These are phyloP conservation scores for Leishmania lainsoni DNA, from an alignment of 208 protist species.

Conservation along the genomic window DNA sequence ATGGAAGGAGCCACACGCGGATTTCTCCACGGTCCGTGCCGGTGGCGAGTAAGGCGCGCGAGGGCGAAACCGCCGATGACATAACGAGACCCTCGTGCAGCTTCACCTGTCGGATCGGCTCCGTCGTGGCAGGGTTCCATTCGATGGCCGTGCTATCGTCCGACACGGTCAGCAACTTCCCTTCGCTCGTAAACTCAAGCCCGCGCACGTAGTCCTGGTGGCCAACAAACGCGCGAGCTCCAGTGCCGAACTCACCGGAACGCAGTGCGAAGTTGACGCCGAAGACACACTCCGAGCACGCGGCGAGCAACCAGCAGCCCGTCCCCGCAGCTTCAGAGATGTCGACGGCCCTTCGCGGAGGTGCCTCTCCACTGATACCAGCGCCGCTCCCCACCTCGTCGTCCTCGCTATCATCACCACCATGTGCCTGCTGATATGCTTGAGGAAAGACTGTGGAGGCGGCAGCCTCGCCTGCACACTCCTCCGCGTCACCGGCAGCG, in stretches of 20 bases:
- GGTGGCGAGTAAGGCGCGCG: conserved; percentile 56
- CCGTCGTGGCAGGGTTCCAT: conserved; percentile 49
- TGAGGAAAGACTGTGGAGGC: conserved; percentile 4
- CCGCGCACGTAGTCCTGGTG: conserved; percentile 88
- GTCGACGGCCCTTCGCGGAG: not conserved
- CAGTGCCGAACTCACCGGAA: conserved; percentile 52
- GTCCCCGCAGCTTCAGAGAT: conserved; percentile 23
- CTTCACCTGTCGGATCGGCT: conserved; percentile 70
- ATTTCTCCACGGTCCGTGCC: conserved; percentile 80
- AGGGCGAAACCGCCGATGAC: conserved; percentile 59
- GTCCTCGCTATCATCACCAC: not conserved
- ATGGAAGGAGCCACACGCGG: conserved; percentile 72
- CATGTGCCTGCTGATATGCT: not conserved
- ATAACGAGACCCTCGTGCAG: conserved; percentile 82
- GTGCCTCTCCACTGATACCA: conserved; percentile 5
- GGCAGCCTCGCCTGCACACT: not conserved
- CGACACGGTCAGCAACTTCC: conserved; percentile 76
- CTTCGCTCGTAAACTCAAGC: conserved; percentile 56
- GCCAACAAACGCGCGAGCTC: conserved; percentile 49
- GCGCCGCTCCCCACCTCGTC: not conserved
- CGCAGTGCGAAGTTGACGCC: conserved; percentile 54
- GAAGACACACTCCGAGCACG: conserved; percentile 81
- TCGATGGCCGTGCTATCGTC: conserved; percentile 85
- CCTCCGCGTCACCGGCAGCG: not conserved
- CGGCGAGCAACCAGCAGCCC: conserved; percentile 71